Evolutionary conservation across 257 asterid genomes (phyloP), one percentile per base, ranked within the genome.

Genomic region (Capsicum baccatum): DNA sequence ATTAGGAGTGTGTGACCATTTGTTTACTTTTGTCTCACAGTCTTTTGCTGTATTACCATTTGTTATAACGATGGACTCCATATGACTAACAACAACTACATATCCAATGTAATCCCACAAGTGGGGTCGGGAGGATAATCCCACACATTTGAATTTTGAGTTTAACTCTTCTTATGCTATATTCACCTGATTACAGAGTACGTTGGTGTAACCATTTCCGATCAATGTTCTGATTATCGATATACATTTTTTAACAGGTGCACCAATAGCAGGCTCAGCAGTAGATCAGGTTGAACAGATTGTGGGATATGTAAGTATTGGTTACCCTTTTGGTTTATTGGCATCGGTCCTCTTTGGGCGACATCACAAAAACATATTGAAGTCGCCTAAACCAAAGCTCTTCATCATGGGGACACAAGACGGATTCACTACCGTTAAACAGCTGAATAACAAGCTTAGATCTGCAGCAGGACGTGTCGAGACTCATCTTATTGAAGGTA

Each of bases 191-290:
- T 9, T 3, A 52, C 56, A 9, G 14, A 52, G 57, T 54, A 54
- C 15, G 15, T 4, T 54, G 57, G 57, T 11, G 57, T 54, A 54
- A 54, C 57, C 57, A 54, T 54, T 54, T 54, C 15, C 57, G 12
- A 54, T 54, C 57, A 54, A 11, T 44, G 78, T 66, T 74, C 63
- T 76, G 4, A 76, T 21, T 21, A 12, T 52, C 5, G 2, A 3
- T 76, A 44, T 6, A 35, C 52, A 10, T 79, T 83, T 83, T 39
- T 73, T 58, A 44, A 60, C 90, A 91, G 92, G 94, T 54, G 92
- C 94, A 50, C 93, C 94, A 5, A 89, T 91, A 74, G 92, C 94
- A 21, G 94, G 94, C 64, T 91, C 94, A 50, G 93, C 92, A 6
- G 93, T 90, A 54, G 92, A 89, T 19, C 87, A 86, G 54, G 85